These are phyloP conservation scores for Elsinoe necatrix DNA, from an alignment of 2,329 filamentous ascomycete genomes.

Conservation along the genomic window DNA sequence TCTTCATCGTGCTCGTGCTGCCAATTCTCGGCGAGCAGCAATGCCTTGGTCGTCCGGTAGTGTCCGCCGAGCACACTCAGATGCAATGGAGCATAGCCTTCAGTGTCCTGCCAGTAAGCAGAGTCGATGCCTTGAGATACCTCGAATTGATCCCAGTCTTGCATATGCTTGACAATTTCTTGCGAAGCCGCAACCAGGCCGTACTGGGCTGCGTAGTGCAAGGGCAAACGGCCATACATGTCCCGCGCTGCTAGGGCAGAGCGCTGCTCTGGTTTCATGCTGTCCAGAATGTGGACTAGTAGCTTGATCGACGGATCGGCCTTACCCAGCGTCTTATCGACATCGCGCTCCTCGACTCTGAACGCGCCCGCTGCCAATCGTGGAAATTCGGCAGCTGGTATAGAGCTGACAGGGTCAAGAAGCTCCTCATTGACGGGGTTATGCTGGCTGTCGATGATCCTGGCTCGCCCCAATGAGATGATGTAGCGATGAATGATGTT, in stretches of 20 bases:
- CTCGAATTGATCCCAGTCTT: conserved; percentile 80
- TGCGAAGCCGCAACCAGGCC: conserved; percentile 88
- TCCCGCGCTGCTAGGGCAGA: conserved; percentile 61
- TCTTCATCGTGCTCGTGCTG: conserved; percentile 51
- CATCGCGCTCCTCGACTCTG: conserved; percentile 57
- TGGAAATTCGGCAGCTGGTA: conserved; percentile 68
- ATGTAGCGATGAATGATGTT: conserved; percentile 91
- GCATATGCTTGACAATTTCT: conserved; percentile 79
- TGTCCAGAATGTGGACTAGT: conserved; percentile 54
- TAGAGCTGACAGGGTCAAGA: conserved; percentile 58
- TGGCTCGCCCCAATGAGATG: conserved; percentile 77
- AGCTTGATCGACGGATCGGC: conserved; percentile 71
- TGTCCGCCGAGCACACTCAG: conserved; percentile 89
- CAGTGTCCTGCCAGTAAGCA: conserved; percentile 79
- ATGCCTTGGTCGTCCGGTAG: conserved; percentile 69
- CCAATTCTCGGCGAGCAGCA: conserved; percentile 76
- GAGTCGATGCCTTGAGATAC: conserved; percentile 80
- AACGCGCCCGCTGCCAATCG: conserved; percentile 52
- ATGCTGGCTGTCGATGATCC: conserved; percentile 40
- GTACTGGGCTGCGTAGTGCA: conserved; percentile 93
- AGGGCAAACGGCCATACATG: conserved; percentile 69
- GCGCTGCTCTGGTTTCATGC: conserved; percentile 59
- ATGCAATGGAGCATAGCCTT: conserved; percentile 85
- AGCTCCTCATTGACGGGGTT: conserved; percentile 26
- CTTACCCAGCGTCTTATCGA: conserved; percentile 49